Evolutionary conservation across 2,329 filamentous ascomycete species (phyloP).

Genomic region (Colletotrichum sp.): DNA sequence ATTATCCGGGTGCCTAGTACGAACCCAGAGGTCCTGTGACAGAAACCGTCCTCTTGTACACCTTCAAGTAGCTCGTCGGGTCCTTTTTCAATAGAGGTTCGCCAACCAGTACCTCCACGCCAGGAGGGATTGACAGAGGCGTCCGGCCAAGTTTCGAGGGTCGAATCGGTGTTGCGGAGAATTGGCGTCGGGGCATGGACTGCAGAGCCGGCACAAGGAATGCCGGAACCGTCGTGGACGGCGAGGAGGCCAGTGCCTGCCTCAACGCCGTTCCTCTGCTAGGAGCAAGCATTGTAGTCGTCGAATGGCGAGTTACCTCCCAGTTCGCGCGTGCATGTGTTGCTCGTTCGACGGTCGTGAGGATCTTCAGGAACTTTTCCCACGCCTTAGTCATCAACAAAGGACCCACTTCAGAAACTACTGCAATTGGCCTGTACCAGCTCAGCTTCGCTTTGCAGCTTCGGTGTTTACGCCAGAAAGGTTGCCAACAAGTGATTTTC

Average conservation of each 20-base stretch:
- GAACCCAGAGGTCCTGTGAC: slow-evolving; percentile 82
- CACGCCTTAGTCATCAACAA: slow-evolving; percentile 35
- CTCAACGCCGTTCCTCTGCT: slow-evolving; percentile 66
- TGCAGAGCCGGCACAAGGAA: slow-evolving; percentile 79
- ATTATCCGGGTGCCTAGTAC: slow-evolving; percentile 27
- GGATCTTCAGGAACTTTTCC: slow-evolving; percentile 29
- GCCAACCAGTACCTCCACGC: slow-evolving; percentile 78
- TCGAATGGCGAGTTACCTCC: slow-evolving; percentile 33
- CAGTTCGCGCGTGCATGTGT: neutral
- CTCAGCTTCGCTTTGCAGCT: neutral
- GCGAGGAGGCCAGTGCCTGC: slow-evolving; percentile 55
- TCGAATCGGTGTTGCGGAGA: slow-evolving; percentile 72
- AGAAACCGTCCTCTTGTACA: slow-evolving; percentile 71
- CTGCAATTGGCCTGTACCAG: neutral
- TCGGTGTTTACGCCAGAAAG: neutral
- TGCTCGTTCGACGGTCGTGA: neutral
- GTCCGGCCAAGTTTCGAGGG: slow-evolving; percentile 87
- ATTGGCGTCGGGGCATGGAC: slow-evolving; percentile 54
- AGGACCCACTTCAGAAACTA: neutral
- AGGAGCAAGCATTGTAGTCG: slow-evolving; percentile 66
- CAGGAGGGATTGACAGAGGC: slow-evolving; percentile 80
- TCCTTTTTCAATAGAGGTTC: slow-evolving; percentile 62
- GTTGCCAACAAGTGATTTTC: neutral
- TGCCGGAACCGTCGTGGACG: slow-evolving; percentile 63
- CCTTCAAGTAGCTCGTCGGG: slow-evolving; percentile 64